Evolutionary conservation across 495 filamentous ascomycete species (phyloP), one percentile per base, ranked within the genome.

Genomic region (Echria macrotheca): DNA sequence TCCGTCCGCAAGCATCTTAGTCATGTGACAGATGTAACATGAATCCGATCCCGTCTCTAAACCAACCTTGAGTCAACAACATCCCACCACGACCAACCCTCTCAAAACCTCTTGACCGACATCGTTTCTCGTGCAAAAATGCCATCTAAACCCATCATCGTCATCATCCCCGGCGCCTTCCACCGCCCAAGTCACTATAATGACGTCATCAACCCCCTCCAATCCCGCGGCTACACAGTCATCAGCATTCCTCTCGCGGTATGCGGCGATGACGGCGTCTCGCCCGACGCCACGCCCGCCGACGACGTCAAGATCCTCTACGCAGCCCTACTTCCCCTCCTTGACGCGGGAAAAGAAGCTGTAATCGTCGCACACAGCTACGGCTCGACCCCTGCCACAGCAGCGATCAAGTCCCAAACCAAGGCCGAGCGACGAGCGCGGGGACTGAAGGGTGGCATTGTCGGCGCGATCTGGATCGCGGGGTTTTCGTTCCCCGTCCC

Each of bases 81-180:
- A n/a, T n/a, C n/a, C n/a, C n/a, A n/a, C n/a, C n/a, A n/a, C n/a
- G n/a, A n/a, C n/a, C n/a, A n/a, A n/a, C n/a, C n/a, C n/a, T n/a
- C n/a, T n/a, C n/a, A n/a, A n/a, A n/a, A n/a, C n/a, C n/a, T n/a
- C n/a, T n/a, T n/a, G n/a, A n/a, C n/a, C n/a, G n/a, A n/a, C n/a
- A n/a, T n/a, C n/a, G n/a, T n/a, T n/a, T n/a, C n/a, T n/a, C n/a
- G n/a, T n/a, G n/a, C n/a, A n/a, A 31, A 31, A 31, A 31, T 31
- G 28, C 36, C 36, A 5, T 21, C 36, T 22, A 48, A 48, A 48
- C 46, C 46, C 46, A 9, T 48, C 22, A 48, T 48, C 24, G 33
- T 48, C 46, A 10, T 48, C 33, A 39, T 48, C 22, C 46, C 46
- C 21, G 46, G 46, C 22, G 46, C 33, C 35, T 48, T 48, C 23